phyloP scores from a whole-genome alignment of 352 stramenopile species.

The Globisporangium lucens region DNA sequence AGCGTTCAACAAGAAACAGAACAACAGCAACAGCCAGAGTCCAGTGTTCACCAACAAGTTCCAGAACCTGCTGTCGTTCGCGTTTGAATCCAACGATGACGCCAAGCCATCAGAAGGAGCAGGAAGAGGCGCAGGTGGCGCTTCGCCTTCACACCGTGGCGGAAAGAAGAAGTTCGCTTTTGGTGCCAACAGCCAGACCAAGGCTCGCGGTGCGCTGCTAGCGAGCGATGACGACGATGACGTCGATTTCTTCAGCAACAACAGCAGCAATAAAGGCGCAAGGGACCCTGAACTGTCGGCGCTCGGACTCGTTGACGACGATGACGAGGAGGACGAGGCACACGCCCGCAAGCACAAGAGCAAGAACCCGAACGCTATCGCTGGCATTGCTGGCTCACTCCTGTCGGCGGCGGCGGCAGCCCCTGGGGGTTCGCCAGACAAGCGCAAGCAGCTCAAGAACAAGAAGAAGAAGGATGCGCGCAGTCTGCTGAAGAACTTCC shows the following conservation, averaged over 20 bases:
- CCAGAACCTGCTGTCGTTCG: constrained; percentile 77
- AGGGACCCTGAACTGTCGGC: constrained; percentile 40
- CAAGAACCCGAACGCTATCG: constrained; percentile 21
- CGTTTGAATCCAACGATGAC: constrained; percentile 41
- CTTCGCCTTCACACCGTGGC: not conserved
- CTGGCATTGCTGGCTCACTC: constrained; percentile 24
- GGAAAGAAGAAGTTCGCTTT: constrained; percentile 27
- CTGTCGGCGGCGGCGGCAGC: constrained; percentile 22
- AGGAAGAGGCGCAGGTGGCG: not conserved
- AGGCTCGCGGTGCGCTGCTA: not conserved
- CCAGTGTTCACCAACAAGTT: constrained; percentile 83
- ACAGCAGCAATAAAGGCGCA: constrained; percentile 24
- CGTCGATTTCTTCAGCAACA: constrained; percentile 16
- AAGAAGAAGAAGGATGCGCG: constrained; percentile 77
- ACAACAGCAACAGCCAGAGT: constrained; percentile 17
- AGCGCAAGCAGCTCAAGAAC: constrained; percentile 62
- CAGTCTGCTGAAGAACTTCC: constrained; percentile 74
- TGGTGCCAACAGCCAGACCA: constrained; percentile 1
- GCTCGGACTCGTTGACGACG: constrained; percentile 38
- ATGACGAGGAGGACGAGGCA: constrained; percentile 18
- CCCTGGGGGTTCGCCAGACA: constrained; percentile 18
- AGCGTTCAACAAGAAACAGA: constrained; percentile 25
- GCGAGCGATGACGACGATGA: constrained; percentile 21
- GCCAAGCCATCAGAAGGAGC: not conserved
- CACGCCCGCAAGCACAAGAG: constrained; percentile 35